Base-by-base conservation (phyloP, 176 grass and related monocot genomes). In the Phoenix roebelenii region DNA sequence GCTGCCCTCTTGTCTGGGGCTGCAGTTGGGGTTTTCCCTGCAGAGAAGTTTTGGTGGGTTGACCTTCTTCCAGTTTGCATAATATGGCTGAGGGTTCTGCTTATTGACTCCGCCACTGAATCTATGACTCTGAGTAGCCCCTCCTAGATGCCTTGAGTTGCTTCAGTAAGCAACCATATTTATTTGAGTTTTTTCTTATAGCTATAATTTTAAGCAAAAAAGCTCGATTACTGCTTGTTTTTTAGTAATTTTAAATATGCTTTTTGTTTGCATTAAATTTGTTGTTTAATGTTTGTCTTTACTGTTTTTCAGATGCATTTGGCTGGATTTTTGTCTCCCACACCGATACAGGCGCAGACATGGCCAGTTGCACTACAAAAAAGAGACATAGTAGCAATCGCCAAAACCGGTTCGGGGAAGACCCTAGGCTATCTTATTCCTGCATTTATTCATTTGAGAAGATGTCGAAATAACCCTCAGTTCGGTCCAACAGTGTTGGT, bases 361-460 rank as follows among this genome's bases (percentile, higher is more conserved):
- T 55, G 54, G 18, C 54, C 54, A 22, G 18, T 55, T 55, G 54
- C 54, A 9, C 54, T 55, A 10, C 54, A 55, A 19, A 55, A 55
- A 0, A 55, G 54, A 22, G 54, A 55, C 17, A 23, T 55, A 55
- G 54, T 22, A 5, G 54, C 4, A 15, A 55, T 55, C 2, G 54
- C 54, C 7, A 55, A 55, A 55, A 55, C 18, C 10, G 54, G 54
- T 55, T 55, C 54, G 2, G 54, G n/a, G 22, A 55, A 55, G 22
- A 55, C 54, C n/a, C n/a, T 55, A 28, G 87, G 93, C 26, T 98
- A 98, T 76, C 76, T 98, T 72, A 88, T 98, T 54, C 93, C 93
- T 75, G 93, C 93, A 77, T 98, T 98, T 79, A 82, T 98, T 58
- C 93, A 88, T 98, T 70, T 92, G 57, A 88, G 80, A 68, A 72